Conservation (phyloP, 805 yeast species). For the Blastobotrys parvus region DNA sequence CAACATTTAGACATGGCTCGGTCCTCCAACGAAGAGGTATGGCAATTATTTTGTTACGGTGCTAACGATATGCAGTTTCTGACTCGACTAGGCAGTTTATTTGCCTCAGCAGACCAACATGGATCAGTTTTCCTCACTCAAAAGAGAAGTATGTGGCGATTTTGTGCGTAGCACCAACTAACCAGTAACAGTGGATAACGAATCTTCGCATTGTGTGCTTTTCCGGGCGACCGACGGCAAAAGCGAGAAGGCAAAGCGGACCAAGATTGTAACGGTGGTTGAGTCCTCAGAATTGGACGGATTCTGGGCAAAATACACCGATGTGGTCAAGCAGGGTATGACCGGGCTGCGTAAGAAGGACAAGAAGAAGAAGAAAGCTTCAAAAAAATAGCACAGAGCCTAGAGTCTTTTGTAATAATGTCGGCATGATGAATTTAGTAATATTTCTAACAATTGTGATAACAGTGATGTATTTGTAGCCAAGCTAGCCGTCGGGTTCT, state of each 20-base stretch:
- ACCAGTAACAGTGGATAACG: not conserved
- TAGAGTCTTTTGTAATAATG: not conserved
- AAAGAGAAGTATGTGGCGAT: conserved; percentile 25
- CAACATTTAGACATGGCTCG: too few species aligned
- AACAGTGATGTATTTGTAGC: too few species aligned
- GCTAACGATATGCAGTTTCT: conserved; percentile 21
- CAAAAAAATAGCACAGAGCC: conserved; percentile 18
- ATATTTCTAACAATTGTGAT: not conserved
- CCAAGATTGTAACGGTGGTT: conserved; percentile 69
- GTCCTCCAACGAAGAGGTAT: too few species aligned
- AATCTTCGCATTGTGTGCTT: conserved; percentile 39
- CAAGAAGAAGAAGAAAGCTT: conserved; percentile 50
- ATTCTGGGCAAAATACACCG: conserved; percentile 73
- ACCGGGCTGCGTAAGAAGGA: conserved; percentile 75
- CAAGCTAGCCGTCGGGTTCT: too few species aligned
- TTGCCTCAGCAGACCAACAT: conserved; percentile 19
- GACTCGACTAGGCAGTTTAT: conserved; percentile 19
- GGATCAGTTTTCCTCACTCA: conserved; percentile 31
- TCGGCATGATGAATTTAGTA: not conserved
- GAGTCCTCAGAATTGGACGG: conserved; percentile 48
- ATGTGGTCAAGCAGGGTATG: conserved; percentile 61
- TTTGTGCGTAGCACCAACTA: too few species aligned
- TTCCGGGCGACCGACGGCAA: conserved; percentile 61
- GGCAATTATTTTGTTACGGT: too few species aligned
- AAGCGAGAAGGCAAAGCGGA: conserved; percentile 39